Evolutionary conservation across 306 rosid species (phyloP).

Genomic region (Prunus mira): DNA sequence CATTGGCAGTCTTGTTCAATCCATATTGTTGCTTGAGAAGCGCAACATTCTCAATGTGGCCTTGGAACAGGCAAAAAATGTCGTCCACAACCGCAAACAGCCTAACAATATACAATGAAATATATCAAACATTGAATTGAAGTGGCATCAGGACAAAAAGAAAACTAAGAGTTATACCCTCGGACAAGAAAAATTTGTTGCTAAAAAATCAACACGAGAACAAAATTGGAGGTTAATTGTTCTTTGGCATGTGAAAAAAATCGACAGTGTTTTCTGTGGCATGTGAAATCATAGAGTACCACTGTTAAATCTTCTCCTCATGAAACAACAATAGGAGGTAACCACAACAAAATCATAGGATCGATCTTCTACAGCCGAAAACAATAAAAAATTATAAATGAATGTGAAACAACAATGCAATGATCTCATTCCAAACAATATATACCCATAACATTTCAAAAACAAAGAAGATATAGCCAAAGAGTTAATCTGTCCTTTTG

Average conservation of each 20-base stretch:
- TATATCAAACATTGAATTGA: background rate
- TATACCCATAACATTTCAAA: background rate
- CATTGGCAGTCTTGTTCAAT: constrained; percentile 81
- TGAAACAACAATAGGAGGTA: background rate
- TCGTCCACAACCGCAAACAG: constrained; percentile 96
- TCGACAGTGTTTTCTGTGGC: no score
- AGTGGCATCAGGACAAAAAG: background rate
- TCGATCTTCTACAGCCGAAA: background rate
- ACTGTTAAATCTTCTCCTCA: background rate
- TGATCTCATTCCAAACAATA: background rate
- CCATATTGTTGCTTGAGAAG: constrained; percentile 95
- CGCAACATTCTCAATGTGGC: constrained; percentile 83
- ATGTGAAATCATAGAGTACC: no score
- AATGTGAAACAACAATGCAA: background rate
- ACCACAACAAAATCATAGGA: background rate
- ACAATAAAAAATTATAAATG: background rate
- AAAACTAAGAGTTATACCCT: background rate
- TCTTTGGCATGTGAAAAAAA: background rate
- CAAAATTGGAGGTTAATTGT: background rate
- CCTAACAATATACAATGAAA: constrained; percentile 35
- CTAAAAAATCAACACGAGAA: background rate
- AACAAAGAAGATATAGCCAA: background rate
- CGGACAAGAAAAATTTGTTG: background rate
- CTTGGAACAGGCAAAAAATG: constrained; percentile 95
- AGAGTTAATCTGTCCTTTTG: constrained; percentile 14